These are phyloP conservation scores for Epichloe scottii DNA, from an alignment of 2,329 filamentous ascomycete genomes.

Conservation along the genomic window DNA sequence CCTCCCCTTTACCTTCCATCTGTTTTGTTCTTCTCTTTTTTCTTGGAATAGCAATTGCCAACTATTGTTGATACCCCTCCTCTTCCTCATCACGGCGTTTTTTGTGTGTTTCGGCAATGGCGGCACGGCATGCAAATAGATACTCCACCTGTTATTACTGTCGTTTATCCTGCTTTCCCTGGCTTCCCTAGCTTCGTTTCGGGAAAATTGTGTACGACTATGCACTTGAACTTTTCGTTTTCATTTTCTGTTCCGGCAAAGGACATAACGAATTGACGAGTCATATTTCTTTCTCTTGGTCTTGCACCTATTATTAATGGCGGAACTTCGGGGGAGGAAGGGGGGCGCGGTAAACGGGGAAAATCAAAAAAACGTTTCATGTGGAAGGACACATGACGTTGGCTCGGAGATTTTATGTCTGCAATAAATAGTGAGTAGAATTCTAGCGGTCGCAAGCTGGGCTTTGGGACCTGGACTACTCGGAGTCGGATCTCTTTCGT, in stretches of 20 bases:
- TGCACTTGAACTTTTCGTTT: not conserved
- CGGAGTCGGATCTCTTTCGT: too few relatives aligned
- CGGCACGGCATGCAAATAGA: not conserved
- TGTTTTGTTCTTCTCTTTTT: not conserved
- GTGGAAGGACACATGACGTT: not conserved
- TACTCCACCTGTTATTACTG: conserved; percentile 2
- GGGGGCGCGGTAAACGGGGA: not conserved
- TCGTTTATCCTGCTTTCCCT: not conserved
- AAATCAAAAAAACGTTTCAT: not conserved
- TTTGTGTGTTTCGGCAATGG: not conserved
- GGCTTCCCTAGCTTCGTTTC: not conserved
- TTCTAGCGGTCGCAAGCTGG: not conserved
- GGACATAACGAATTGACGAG: conserved; percentile 3
- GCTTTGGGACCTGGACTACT: not conserved
- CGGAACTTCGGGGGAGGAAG: not conserved
- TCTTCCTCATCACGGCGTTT: not conserved
- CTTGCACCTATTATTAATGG: not conserved
- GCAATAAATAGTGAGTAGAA: not conserved
- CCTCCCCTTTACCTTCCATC: too few relatives aligned
- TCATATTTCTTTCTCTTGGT: not conserved
- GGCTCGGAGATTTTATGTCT: not conserved
- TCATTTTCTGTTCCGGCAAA: not conserved
- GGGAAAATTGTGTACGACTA: conserved; percentile 2
- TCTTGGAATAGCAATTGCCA: not conserved
- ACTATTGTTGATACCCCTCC: not conserved